A percentile compares a stretch with the other conserved stretches of the same genome.
These are phyloP conservation scores for Skeletonema potamos DNA, from an alignment of 108 stramenopile species.

Conservation along the genomic window DNA sequence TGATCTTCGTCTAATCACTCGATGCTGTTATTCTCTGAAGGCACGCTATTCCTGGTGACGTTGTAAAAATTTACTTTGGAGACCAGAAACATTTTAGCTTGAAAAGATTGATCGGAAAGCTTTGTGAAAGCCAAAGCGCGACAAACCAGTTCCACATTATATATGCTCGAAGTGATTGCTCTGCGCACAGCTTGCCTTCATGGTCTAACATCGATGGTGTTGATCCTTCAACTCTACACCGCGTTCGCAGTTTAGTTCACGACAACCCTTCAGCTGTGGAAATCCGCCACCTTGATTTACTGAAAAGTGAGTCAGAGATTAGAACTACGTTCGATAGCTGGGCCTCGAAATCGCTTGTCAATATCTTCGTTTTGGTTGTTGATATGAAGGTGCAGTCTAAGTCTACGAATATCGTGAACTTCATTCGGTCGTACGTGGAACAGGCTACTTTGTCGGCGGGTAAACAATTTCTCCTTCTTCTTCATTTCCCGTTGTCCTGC, in stretches of 20 bases:
- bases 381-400: conserved; percentile 19
- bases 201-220: conserved; percentile 4
- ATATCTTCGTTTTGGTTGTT: conserved; percentile 21
- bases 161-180: conserved; percentile 15
- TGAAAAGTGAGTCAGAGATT: conserved; percentile 16
- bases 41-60: background rate
- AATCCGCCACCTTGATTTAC: conserved; percentile 29
- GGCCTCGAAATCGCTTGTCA: conserved; percentile 3
- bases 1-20: background rate
- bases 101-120: conserved; percentile 5
- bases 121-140: background rate
- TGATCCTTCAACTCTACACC: background rate
- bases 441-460: background rate
- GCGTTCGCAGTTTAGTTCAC: conserved; percentile 14
- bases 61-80: conserved; percentile 14
- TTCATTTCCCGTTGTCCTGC: conserved; percentile 24
- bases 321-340: conserved; percentile 18
- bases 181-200: conserved; percentile 12
- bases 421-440: conserved; percentile 23
- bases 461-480: conserved; percentile 23
- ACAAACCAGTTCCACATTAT: conserved; percentile 7
- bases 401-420: conserved; percentile 20
- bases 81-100: conserved; percentile 22
- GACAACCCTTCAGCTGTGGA: conserved; percentile 9
- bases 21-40: background rate